Percentiles rank a stretch among this genome's conserved stretches.
Conservation (phyloP, 805 yeast species). For the Candida boidinii region DNA sequence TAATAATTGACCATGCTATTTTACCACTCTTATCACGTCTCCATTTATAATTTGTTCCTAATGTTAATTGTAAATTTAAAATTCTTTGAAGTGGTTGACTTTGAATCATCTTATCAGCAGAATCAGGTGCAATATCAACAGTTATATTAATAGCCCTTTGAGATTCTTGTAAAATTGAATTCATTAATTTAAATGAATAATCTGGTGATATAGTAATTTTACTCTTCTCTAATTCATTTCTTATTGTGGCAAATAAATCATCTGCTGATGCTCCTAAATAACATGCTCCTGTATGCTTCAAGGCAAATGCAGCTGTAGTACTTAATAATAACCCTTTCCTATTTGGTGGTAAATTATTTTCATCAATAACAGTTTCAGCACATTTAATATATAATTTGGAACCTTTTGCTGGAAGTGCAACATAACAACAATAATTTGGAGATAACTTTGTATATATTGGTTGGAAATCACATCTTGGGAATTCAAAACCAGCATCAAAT, state of each 20-base stretch:
- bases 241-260: constrained; percentile 55
- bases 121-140: constrained; percentile 62
- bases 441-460: constrained; percentile 35
- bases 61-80: constrained; percentile 55
- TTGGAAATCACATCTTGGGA: constrained; percentile 27
- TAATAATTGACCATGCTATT: constrained; percentile 56
- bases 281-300: constrained; percentile 61
- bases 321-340: constrained; percentile 27
- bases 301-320: constrained; percentile 53
- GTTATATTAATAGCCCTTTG: constrained; percentile 71
- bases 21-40: constrained; percentile 30
- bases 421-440: constrained; percentile 40
- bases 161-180: constrained; percentile 49
- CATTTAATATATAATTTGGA: constrained; percentile 14
- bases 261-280: constrained; percentile 60
- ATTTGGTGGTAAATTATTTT: constrained; percentile 10
- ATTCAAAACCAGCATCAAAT: constrained; percentile 46
- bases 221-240: constrained; percentile 32
- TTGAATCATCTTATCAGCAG: constrained; percentile 64
- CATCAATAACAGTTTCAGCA: constrained; percentile 11
- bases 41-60: constrained; percentile 43
- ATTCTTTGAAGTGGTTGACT: constrained; percentile 74
- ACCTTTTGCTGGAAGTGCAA: constrained; percentile 19
- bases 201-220: constrained; percentile 12
- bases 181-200: constrained; percentile 26